phyloP scores from a whole-genome alignment of 192 early-diverging fungal genomes.

The Linnemannia hyalina region DNA sequence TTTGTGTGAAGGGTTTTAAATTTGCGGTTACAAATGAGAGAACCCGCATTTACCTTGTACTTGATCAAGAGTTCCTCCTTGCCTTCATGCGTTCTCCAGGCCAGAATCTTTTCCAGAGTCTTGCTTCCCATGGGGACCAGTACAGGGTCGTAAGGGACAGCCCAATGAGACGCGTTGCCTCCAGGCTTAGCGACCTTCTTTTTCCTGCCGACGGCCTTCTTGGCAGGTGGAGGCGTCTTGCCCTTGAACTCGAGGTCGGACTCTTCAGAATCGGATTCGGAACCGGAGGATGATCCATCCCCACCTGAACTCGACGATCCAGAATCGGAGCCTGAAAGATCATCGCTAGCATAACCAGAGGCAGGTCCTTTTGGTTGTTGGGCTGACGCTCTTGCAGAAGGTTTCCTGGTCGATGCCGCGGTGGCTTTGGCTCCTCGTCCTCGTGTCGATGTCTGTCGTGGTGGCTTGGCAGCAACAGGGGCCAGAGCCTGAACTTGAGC shows the following conservation, averaged over 20 bases:
- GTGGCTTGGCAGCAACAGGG: conserved; percentile 14
- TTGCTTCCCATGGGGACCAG: conserved; percentile 67
- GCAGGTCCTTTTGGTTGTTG: conserved; percentile 10
- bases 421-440: conserved; percentile 34
- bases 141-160: conserved; percentile 63
- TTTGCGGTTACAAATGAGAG: neutral
- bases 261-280: conserved; percentile 51
- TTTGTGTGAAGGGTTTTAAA: neutral
- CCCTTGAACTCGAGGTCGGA: conserved; percentile 50
- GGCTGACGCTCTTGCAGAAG: conserved; percentile 22
- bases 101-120: conserved; percentile 67
- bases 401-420: conserved; percentile 25
- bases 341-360: conserved; percentile 23
- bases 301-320: conserved; percentile 40
- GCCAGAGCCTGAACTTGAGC: neutral
- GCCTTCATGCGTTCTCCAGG: conserved; percentile 62
- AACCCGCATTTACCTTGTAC: conserved; percentile 73
- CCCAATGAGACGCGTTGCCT: conserved; percentile 47
- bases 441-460: conserved; percentile 23
- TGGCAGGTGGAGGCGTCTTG: conserved; percentile 50
- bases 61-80: conserved; percentile 80
- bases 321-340: conserved; percentile 45
- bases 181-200: conserved; percentile 47
- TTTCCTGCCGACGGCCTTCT: conserved; percentile 38
- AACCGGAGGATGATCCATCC: conserved; percentile 24